phyloP scores from a whole-genome alignment of 2,329 filamentous ascomycete species.

The Lachnellula occidentalis region DNA sequence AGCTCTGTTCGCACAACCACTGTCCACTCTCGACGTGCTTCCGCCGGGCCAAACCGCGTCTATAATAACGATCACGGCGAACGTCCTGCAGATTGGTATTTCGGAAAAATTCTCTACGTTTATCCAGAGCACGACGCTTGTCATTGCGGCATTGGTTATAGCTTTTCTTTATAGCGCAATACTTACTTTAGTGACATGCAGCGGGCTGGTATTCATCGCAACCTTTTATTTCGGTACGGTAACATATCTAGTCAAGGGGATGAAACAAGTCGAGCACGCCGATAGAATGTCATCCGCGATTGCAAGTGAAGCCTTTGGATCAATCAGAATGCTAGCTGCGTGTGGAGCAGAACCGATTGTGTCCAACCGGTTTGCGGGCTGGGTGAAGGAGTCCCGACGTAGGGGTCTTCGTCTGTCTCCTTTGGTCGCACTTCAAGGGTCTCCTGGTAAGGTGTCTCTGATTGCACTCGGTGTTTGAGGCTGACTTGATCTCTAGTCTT shows the following conservation, averaged over 20 bases:
- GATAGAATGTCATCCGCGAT: conserved; percentile 51
- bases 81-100: conserved; percentile 56
- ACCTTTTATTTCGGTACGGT: conserved; percentile 42
- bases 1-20: conserved; percentile 56
- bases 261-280: conserved; percentile 38
- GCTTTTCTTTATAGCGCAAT: conserved; percentile 53
- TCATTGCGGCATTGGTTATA: conserved; percentile 47
- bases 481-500: conserved; percentile 26
- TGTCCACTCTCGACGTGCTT: conserved; percentile 64
- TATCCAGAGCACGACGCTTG: conserved; percentile 49
- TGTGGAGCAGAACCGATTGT: conserved; percentile 54
- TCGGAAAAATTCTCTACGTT: conserved; percentile 56
- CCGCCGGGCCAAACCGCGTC: conserved; percentile 54
- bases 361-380: conserved; percentile 44
- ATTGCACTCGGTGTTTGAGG: no score
- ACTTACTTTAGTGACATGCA: conserved; percentile 51
- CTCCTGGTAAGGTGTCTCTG: conserved; percentile 28
- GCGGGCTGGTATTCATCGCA: conserved; percentile 49
- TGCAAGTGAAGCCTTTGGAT: conserved; percentile 52
- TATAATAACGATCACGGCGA: conserved; percentile 61
- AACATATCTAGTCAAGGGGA: conserved; percentile 49
- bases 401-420: conserved; percentile 40
- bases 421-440: conserved; percentile 46
- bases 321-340: conserved; percentile 54
- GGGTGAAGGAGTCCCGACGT: conserved; percentile 44